phyloP scores from a whole-genome alignment of 1,139 yeast genomes.

The Kazachstania sp. region DNA sequence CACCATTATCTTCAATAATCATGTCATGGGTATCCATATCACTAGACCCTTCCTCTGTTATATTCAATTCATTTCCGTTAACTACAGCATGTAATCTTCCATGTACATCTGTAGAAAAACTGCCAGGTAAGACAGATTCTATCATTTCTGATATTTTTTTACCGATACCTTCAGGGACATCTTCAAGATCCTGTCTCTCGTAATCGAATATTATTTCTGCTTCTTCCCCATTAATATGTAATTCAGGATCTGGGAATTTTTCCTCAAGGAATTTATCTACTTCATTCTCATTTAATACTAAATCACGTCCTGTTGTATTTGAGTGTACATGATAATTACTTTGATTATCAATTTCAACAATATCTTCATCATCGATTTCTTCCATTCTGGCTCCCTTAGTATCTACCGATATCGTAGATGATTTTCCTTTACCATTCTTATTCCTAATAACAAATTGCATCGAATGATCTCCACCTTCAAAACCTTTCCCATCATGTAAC shows the following conservation, averaged over 20 bases:
- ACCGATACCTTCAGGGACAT: constrained; percentile 25
- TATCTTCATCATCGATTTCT: constrained; percentile 4
- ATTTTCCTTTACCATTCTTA: constrained; percentile 5
- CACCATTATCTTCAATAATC: background rate
- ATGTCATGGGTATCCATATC: background rate
- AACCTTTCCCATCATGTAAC: constrained; percentile 21
- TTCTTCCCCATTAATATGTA: constrained; percentile 22
- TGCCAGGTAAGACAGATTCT: constrained; percentile 25
- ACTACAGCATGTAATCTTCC: constrained; percentile 22
- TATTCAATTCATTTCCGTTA: constrained; percentile 19
- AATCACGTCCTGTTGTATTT: background rate
- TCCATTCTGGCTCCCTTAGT: background rate
- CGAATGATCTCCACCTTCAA: constrained; percentile 15
- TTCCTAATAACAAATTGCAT: constrained; percentile 24
- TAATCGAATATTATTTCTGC: constrained; percentile 29
- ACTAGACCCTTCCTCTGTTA: constrained; percentile 9
- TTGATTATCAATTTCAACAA: constrained; percentile 3
- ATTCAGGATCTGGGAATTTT: constrained; percentile 19
- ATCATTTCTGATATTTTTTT: constrained; percentile 27
- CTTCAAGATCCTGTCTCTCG: constrained; percentile 22
- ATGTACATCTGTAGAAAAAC: constrained; percentile 20
- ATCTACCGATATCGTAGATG: constrained; percentile 2
- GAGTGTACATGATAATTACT: constrained; percentile 5
- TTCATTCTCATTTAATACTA: constrained; percentile 1
- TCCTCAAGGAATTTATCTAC: constrained; percentile 8